Percentiles rank a stretch among this genome's conserved stretches.
These are phyloP conservation scores for Xylaria bambusicola DNA, from an alignment of 495 filamentous ascomycete species.

Conservation along the genomic window DNA sequence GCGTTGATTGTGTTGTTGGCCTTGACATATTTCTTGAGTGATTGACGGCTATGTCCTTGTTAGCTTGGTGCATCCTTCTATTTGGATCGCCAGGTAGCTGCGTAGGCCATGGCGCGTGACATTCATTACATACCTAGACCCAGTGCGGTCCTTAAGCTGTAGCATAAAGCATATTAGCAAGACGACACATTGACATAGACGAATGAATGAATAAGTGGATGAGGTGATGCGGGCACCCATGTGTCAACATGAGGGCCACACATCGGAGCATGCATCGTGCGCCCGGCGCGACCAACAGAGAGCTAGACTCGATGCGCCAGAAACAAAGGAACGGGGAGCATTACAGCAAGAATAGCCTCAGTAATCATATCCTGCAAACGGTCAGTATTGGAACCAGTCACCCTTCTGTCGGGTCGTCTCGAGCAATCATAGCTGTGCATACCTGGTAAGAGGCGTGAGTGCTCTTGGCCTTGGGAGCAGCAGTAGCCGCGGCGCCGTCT, in stretches of 20 bases:
- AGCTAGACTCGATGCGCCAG: slow-evolving; percentile 36
- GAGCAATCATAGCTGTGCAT: slow-evolving; percentile 37
- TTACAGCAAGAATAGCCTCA: slow-evolving; percentile 66
- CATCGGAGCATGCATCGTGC: slow-evolving; percentile 19
- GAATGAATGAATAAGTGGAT: neutral
- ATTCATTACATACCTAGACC: slow-evolving; percentile 57
- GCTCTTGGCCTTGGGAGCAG: slow-evolving; percentile 58
- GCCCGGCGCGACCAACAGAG: slow-evolving; percentile 32
- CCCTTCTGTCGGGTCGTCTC: slow-evolving; percentile 11
- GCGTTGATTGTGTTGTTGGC: slow-evolving; percentile 88
- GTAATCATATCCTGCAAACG: slow-evolving; percentile 63
- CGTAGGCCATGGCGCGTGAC: slow-evolving; percentile 7
- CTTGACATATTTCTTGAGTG: slow-evolving; percentile 97
- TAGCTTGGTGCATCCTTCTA: slow-evolving; percentile 31
- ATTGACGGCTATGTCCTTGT: slow-evolving; percentile 71
- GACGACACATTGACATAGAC: slow-evolving; percentile 24
- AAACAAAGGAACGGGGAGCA: slow-evolving; percentile 43
- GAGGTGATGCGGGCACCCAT: slow-evolving; percentile 6
- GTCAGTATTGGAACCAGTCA: too few species aligned
- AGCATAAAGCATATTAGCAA: slow-evolving; percentile 46
- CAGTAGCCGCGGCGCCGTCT: slow-evolving; percentile 32
- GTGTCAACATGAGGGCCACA: slow-evolving; percentile 24
- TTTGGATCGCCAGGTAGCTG: neutral
- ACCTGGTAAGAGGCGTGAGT: slow-evolving; percentile 60
- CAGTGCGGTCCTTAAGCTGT: slow-evolving; percentile 67